Conservation (phyloP, 768 basidiomycete genomes). For the Sporobolomyces phaffii region DNA sequence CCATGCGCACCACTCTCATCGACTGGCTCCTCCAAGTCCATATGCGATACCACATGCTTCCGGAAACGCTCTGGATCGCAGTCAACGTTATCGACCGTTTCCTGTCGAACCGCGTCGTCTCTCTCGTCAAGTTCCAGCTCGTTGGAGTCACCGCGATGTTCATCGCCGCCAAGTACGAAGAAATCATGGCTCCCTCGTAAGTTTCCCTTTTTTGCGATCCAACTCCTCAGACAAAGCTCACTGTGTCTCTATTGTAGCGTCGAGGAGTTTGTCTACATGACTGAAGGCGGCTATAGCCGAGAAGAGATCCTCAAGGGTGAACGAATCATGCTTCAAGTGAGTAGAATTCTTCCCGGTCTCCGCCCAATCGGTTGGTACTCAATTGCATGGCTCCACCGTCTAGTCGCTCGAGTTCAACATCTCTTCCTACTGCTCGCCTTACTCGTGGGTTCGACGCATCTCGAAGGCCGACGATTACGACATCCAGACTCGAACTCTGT, state of each 20-base stretch:
- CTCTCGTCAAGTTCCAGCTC: constrained; percentile 82
- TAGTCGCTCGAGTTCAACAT: constrained; percentile 84
- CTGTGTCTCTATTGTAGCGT: constrained; percentile 49
- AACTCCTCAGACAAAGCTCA: not conserved
- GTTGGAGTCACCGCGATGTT: constrained; percentile 99
- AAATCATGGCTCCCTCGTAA: constrained; percentile 86
- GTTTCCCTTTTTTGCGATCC: constrained; percentile 14
- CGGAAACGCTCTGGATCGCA: constrained; percentile 98
- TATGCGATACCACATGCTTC: constrained; percentile 95
- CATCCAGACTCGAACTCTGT: constrained; percentile 89
- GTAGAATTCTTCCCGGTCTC: constrained; percentile 7
- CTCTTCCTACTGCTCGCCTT: constrained; percentile 97
- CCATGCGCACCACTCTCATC: constrained; percentile 90
- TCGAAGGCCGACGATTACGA: constrained; percentile 99
- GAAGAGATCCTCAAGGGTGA: constrained; percentile 98
- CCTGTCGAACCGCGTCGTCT: constrained; percentile 78
- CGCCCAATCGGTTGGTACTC: not conserved
- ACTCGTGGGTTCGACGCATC: constrained; percentile 97
- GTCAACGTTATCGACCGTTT: constrained; percentile 94
- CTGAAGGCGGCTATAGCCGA: constrained; percentile 83
- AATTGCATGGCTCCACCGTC: not conserved
- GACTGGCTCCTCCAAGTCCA: constrained; percentile 99
- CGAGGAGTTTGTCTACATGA: constrained; percentile 98
- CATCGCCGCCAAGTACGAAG: constrained; percentile 97
- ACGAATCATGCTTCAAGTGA: constrained; percentile 77